Percentiles rank a stretch among this genome's conserved stretches.
phyloP scores from a whole-genome alignment of 2,329 filamentous ascomycete species.

The Fusarium oligoseptatum region DNA sequence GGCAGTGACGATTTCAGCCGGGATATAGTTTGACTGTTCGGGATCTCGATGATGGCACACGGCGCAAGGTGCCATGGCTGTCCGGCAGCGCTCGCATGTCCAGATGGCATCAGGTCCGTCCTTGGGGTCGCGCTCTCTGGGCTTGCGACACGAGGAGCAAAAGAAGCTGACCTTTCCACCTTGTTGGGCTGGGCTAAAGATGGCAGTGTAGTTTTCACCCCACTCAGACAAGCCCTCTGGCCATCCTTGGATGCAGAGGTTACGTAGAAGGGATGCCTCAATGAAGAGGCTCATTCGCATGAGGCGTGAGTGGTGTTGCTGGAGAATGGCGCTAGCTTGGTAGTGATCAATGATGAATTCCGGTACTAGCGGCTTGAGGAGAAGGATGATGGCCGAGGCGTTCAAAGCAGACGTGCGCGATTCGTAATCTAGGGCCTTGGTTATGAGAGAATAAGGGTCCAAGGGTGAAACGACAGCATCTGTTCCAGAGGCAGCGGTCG shows the following conservation, averaged over 20 bases:
- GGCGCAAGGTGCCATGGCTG: slow-evolving; percentile 68
- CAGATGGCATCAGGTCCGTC: slow-evolving; percentile 62
- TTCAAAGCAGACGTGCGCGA: slow-evolving; percentile 68
- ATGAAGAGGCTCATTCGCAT: slow-evolving; percentile 71
- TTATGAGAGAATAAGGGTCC: slow-evolving; percentile 67
- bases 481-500: slow-evolving; percentile 36
- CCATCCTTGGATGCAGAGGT: slow-evolving; percentile 71
- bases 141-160: slow-evolving; percentile 69
- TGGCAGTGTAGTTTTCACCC: slow-evolving; percentile 67
- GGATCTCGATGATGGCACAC: slow-evolving; percentile 69
- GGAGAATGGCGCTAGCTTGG: slow-evolving; percentile 68
- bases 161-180: slow-evolving; percentile 66
- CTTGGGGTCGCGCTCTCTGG: slow-evolving; percentile 65
- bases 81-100: slow-evolving; percentile 69
- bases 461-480: slow-evolving; percentile 56
- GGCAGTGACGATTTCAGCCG: slow-evolving; percentile 47
- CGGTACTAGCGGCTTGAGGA: slow-evolving; percentile 70
- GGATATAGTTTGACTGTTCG: slow-evolving; percentile 57
- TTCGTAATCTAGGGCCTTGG: slow-evolving; percentile 69
- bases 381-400: slow-evolving; percentile 71
- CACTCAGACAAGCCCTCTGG: slow-evolving; percentile 64
- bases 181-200: slow-evolving; percentile 68
- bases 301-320: slow-evolving; percentile 71
- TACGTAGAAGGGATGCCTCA: slow-evolving; percentile 72
- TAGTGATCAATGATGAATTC: slow-evolving; percentile 66